Percentiles rank a stretch among this genome's conserved stretches.
phyloP scores from a whole-genome alignment of 2,329 filamentous ascomycete species.

The Epichloe sp. region DNA sequence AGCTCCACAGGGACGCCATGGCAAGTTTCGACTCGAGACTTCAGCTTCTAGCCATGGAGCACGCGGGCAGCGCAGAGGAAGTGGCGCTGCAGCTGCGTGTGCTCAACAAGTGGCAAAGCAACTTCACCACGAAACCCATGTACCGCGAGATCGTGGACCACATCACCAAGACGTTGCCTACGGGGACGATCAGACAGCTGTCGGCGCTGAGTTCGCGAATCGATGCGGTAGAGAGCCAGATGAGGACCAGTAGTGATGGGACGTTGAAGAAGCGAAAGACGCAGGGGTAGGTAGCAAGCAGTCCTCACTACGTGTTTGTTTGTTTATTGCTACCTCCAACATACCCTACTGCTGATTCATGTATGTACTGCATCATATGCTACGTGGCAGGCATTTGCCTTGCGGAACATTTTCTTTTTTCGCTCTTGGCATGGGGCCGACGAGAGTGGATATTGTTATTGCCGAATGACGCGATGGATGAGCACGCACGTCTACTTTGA shows the following conservation, averaged over 20 bases:
- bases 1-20: not conserved
- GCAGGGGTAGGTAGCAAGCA: not conserved
- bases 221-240: slow-evolving; percentile 9
- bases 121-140: slow-evolving; percentile 30
- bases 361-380: no score
- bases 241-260: not conserved
- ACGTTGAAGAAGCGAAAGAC: not conserved
- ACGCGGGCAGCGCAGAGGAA: slow-evolving; percentile 10
- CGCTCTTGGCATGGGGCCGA: no score
- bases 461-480: no score
- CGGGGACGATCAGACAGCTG: slow-evolving; percentile 10
- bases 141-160: slow-evolving; percentile 26
- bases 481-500: no score
- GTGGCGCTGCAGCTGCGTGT: slow-evolving; percentile 24
- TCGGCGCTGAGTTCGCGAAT: slow-evolving; percentile 10
- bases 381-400: no score
- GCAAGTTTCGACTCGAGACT: not conserved
- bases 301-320: no score
- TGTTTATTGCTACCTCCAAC: no score
- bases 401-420: no score
- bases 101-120: slow-evolving; percentile 35
- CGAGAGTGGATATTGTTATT: no score
- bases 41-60: not conserved
- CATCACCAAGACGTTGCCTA: slow-evolving; percentile 18
- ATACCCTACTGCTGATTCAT: no score